Base-by-base conservation (phyloP, 2,329 filamentous ascomycete species). In the Ceratocystis albifundus region DNA sequence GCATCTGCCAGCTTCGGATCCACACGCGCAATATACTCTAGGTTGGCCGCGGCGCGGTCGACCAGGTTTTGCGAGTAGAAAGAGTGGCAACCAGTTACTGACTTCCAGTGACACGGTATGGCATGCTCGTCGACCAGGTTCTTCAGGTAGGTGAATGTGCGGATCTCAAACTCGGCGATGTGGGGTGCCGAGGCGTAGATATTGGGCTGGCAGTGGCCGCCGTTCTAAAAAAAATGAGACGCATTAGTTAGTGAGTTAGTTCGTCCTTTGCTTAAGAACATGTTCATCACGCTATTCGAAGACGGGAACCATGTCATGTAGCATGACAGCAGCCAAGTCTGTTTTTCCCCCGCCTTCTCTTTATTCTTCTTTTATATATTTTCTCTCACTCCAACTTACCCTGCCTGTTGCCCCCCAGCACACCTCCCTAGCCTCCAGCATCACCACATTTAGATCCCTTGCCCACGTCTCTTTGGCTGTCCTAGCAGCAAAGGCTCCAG, bases 371-470 rank as follows among this genome's bases (percentile, higher is more conserved):
- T 17, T n/a, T n/a, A n/a, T n/a, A n/a, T n/a, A n/a, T n/a, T n/a
- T 10, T n/a, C 46, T 20, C 46, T 50, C 46, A 4, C n/a, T 48
- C 20, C 22, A 4, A 79, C 84, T 79, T 72, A 89, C 87, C 72
- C 88, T 77, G n/a, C 89, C 88, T 0, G 88, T 93, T n/a, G 89
- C 89, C 20, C 89, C 89, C 83, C 84, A 91, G 72, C 88, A 92
- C 3, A 86, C 88, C 77, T 92, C 88, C 71, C 89, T 80, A 15
- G 89, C 89, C 75, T 93, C 89, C 4, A 93, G 78, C 77, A 92
- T 81, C 4, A 92, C 78, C 6, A 91, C 81, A n/a, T 76, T 78
- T 67, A 80, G 76, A 4, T 79, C 77, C 48, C 74, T 70, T 69
- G 74, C 72, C 70, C 67, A 74, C 69, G 69, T 76, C 66, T 77